Evolutionary conservation across 345 rosid genomes (phyloP), one percentile per base, ranked within the genome.

Genomic region (Lumnitzera racemosa): DNA sequence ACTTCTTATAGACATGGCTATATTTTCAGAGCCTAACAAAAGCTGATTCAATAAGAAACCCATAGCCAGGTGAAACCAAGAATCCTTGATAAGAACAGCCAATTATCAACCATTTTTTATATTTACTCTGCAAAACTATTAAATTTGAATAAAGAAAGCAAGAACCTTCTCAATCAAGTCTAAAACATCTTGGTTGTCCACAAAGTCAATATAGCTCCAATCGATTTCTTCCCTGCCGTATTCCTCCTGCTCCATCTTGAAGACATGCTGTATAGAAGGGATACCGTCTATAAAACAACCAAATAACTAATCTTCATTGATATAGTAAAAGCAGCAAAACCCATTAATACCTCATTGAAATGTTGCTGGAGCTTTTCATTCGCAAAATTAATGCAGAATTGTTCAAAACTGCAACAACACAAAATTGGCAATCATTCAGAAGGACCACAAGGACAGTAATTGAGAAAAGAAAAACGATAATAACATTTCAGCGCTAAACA

Each of bases 181-280:
- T 73, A 94, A 67, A 57, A 94, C 97, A 77, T 94, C 99, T 76
- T 94, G 99, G 70, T 94, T 94, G 83, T 94, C 99, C 52, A 94
- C 80, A 72, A 94, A 94, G 64, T 94, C 99, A 55, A 94, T 94
- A 66, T 94, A 94, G 78, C 99, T 94, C 99, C 99, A 94, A 59
- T 90, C 80, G 65, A 94, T 94, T 78, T 84, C 90, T 81, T 94
- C 99, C 78, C 81, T 94, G 76, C 75, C 77, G 59, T 94, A 94
- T 73, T 94, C 99, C 61, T 87, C 99, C 70, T 94, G 99, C 78
- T 94, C 99, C 99, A 90, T 89, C 89, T 90, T 94, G 77, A 94
- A 94, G 46, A 94, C 97, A 72, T 94, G 99, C 99, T 94, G 97
- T 76, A 78, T 74, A 46, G 57, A 66, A 56, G 9, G 51, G 55